Conservation (phyloP, 306 rosid genomes). For the Dryas drummondii region DNA sequence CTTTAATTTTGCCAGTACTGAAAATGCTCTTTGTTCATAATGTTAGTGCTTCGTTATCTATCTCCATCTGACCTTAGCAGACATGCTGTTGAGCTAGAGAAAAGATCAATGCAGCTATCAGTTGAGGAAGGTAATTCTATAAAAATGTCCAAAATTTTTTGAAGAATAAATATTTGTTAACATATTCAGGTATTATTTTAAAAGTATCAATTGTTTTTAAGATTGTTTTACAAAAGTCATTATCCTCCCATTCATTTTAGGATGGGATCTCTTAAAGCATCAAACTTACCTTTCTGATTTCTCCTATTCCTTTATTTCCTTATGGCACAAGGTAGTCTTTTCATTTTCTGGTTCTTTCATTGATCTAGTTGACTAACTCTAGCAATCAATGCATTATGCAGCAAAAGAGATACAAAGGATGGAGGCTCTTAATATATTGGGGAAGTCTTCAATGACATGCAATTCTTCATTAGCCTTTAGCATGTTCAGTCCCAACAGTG, state of each 20-base stretch:
- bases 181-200: not conserved
- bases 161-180: not conserved
- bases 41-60: slow-evolving; percentile 39
- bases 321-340: not conserved
- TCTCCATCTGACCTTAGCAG: slow-evolving; percentile 47
- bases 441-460: slow-evolving; percentile 18
- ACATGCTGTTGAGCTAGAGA: slow-evolving; percentile 49
- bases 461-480: not conserved
- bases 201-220: not conserved
- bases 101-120: slow-evolving; percentile 47
- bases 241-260: not conserved
- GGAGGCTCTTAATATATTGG: slow-evolving; percentile 41
- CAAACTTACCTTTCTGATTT: not conserved
- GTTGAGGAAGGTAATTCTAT: slow-evolving; percentile 46
- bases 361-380: not conserved
- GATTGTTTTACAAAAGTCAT: not conserved
- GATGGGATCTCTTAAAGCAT: not conserved
- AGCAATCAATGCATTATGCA: slow-evolving; percentile 25
- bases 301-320: not conserved
- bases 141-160: not conserved
- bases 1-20: not conserved
- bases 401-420: slow-evolving; percentile 52
- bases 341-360: not conserved
- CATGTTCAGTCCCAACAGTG: not conserved
- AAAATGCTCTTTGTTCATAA: slow-evolving; percentile 1